Evolutionary conservation across 2,329 filamentous ascomycete species (phyloP), one percentile per base, ranked within the genome.

Genomic region (Alternaria infectoria): DNA sequence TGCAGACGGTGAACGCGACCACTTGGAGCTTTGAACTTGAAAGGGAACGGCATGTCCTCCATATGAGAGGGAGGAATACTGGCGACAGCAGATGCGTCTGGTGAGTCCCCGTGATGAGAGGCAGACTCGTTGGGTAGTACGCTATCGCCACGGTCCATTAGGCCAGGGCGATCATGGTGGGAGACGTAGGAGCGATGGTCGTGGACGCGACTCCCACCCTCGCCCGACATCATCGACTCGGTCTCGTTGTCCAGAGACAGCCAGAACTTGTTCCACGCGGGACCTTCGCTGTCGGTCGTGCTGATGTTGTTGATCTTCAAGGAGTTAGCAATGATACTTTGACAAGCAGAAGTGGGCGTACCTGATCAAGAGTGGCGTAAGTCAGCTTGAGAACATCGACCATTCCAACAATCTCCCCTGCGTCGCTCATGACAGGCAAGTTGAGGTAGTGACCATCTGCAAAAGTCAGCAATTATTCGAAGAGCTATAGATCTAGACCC

Each of bases 231-330:
- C 86, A 97, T 91, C 3, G 96, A 99, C 81, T 98, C 96, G 13
- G 94, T 95, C 79, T 97, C 95, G 73, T 96, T 89, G 80, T 98
- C 89, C 73, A 99, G 90, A 1, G 96, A 98, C 70, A 98, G 86
- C 96, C 96, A 99, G 84, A 99, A 99, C 82, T 98, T 99, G 85
- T 97, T 98, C 96, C 96, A 99, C 7, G 96, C 96, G 6, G 96
- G 96, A 0, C 96, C 96, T 82, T 99, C 96, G 72, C 89, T 93
- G 77, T 97, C 95, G 45, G 88, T 88, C 57, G 90, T 93, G 44
- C 88, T 90, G 90, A 99, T 98, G 62, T 93, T 93, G 84, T 98
- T 98, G 77, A 91, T 90, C 86, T 90, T 45, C 1, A 54, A 15
- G 28, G 28, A 47, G 55, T 72, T 52, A 73, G 66, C 44, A 36